Conservation (phyloP, 495 filamentous ascomycete genomes). For the Aspergillus cavernicola region DNA sequence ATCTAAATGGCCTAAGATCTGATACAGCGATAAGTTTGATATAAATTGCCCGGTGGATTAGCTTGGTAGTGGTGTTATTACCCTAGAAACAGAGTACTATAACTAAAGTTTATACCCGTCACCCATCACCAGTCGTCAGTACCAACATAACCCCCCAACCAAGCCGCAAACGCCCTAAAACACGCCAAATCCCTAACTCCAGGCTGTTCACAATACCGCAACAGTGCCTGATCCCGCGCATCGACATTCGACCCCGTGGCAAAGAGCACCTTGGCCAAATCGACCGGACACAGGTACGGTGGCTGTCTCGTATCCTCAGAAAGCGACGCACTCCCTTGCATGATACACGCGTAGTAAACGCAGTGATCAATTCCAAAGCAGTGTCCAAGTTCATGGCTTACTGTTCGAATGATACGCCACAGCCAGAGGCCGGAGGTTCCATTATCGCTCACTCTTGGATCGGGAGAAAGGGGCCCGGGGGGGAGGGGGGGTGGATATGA, state of each 20-base stretch:
- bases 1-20: too few species aligned
- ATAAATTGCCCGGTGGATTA: too few species aligned
- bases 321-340: constrained; percentile 61
- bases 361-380: constrained; percentile 65
- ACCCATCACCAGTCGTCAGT: too few species aligned
- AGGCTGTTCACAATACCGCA: constrained; percentile 37
- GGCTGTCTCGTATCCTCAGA: constrained; percentile 63
- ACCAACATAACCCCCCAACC: too few species aligned
- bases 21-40: too few species aligned
- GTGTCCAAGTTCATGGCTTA: constrained; percentile 62
- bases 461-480: too few species aligned
- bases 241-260: constrained; percentile 28
- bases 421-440: constrained; percentile 44
- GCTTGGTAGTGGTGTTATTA: too few species aligned
- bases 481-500: neutral
- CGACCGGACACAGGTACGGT: constrained; percentile 63
- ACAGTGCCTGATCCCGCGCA: constrained; percentile 41
- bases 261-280: constrained; percentile 50
- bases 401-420: constrained; percentile 52
- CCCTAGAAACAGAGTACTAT: too few species aligned
- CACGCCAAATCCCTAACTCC: constrained; percentile 1
- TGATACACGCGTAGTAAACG: constrained; percentile 64
- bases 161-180: constrained; percentile 23
- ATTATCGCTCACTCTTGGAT: neutral
- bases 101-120: too few species aligned